These are phyloP conservation scores for Moringa oleifera DNA, from an alignment of 345 rosid species.

Conservation along the genomic window DNA sequence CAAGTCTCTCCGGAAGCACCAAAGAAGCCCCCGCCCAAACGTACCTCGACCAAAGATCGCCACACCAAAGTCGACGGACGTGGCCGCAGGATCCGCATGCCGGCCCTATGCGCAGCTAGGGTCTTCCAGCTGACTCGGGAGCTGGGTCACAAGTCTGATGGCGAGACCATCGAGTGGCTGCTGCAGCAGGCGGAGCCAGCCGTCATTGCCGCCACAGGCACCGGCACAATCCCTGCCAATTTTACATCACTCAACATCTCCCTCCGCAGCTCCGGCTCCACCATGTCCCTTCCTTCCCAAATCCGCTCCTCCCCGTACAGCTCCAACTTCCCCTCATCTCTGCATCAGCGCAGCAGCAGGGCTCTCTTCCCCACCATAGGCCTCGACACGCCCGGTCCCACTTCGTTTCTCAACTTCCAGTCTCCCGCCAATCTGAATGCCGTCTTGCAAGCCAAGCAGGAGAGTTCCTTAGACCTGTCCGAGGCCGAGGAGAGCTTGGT, in stretches of 20 bases:
- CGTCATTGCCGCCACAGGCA: slow-evolving; percentile 95
- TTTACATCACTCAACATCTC: slow-evolving; percentile 91
- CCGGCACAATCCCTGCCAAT: slow-evolving; percentile 96
- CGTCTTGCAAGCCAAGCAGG: slow-evolving; percentile 61
- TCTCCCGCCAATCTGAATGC: slow-evolving; percentile 41
- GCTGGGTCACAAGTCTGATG: slow-evolving; percentile 91
- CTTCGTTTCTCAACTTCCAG: slow-evolving; percentile 75
- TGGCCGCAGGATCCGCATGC: slow-evolving; percentile 96
- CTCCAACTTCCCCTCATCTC: slow-evolving; percentile 41
- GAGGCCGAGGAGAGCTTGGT: slow-evolving; percentile 28
- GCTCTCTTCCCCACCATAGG: slow-evolving; percentile 52
- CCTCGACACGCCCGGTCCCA: slow-evolving; percentile 30
- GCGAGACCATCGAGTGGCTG: slow-evolving; percentile 96
- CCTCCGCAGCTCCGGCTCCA: slow-evolving; percentile 84
- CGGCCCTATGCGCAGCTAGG: slow-evolving; percentile 99
- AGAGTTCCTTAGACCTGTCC: slow-evolving; percentile 44
- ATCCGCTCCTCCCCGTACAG: slow-evolving; percentile 49
- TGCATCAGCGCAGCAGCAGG: slow-evolving; percentile 15
- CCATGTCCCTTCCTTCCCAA: slow-evolving; percentile 85
- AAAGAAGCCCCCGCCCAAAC: slow-evolving; percentile 71
- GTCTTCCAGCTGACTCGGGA: slow-evolving; percentile 92
- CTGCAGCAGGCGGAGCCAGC: slow-evolving; percentile 99
- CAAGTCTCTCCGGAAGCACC: slow-evolving; percentile 32
- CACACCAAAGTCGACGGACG: slow-evolving; percentile 97
- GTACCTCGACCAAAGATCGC: slow-evolving; percentile 87